Conservation (phyloP, 495 filamentous ascomycete species). For the Penicillium antarcticum region DNA sequence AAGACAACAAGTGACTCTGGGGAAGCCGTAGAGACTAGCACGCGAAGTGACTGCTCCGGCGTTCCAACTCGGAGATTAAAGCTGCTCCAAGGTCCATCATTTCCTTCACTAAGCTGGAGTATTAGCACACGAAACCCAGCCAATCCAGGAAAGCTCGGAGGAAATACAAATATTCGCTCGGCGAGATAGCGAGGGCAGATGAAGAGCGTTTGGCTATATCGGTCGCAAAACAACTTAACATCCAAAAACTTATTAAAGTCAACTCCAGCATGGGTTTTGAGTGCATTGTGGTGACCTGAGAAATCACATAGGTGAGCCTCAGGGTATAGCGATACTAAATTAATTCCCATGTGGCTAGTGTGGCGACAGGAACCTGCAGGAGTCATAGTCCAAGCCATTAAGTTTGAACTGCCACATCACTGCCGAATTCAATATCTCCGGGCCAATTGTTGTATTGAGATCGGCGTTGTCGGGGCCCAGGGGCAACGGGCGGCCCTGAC, state of each 20-base stretch:
- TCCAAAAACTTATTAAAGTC: background rate
- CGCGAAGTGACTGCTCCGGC: slow-evolving; percentile 15
- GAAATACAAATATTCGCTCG: slow-evolving; percentile 20
- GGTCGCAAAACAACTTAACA: slow-evolving; percentile 1
- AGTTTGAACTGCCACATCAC: slow-evolving; percentile 6
- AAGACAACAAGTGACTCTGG: slow-evolving; percentile 22
- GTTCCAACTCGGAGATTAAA: slow-evolving; percentile 16
- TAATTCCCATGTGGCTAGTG: slow-evolving; percentile 8
- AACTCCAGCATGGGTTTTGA: background rate
- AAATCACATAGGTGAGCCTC: background rate
- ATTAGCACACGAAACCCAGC: background rate
- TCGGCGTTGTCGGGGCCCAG: slow-evolving; percentile 8
- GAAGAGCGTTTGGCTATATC: slow-evolving; percentile 5
- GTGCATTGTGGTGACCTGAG: slow-evolving; percentile 1
- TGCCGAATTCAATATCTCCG: background rate
- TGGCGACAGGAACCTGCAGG: slow-evolving; percentile 3
- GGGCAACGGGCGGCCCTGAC: slow-evolving; percentile 8
- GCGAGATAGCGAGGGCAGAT: slow-evolving; percentile 12
- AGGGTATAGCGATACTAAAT: background rate
- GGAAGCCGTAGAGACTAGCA: slow-evolving; percentile 19
- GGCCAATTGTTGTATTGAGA: slow-evolving; percentile 3
- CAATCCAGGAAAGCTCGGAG: background rate
- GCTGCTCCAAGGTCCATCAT: slow-evolving; percentile 24
- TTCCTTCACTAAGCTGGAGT: slow-evolving; percentile 9
- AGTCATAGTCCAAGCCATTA: background rate